Evolutionary conservation across 805 yeast genomes (phyloP).

Genomic region (Barnettozyma botsteinii): DNA sequence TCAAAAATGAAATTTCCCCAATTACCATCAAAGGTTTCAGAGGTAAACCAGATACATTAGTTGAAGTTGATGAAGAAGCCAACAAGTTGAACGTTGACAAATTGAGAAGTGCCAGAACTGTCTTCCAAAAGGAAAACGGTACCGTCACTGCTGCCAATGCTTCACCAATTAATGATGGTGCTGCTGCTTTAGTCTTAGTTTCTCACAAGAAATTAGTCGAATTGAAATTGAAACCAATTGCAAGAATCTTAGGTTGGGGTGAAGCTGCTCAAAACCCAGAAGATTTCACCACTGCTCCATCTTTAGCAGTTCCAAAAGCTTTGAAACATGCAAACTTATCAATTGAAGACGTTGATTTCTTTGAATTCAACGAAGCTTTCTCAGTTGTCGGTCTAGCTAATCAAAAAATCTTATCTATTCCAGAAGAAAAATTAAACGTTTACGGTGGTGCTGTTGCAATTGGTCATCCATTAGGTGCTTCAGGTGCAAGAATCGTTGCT

Average conservation of each 20-base stretch:
- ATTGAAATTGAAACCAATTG: conserved; percentile 82
- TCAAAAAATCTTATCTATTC: conserved; percentile 60
- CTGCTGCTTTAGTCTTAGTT: conserved; percentile 87
- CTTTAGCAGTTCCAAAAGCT: conserved; percentile 94
- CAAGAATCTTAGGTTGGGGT: conserved; percentile 90
- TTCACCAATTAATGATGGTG: conserved; percentile 95
- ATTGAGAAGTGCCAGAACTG: conserved; percentile 83
- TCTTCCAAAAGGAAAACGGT: conserved; percentile 89
- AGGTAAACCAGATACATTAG: conserved; percentile 77
- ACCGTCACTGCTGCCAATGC: conserved; percentile 98
- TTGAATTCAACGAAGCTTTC: conserved; percentile 97
- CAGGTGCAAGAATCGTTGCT: conserved; percentile 92
- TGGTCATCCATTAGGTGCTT: conserved; percentile 93
- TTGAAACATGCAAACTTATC: conserved; percentile 74
- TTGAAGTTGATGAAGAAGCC: conserved; percentile 80
- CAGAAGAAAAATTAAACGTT: conserved; percentile 66
- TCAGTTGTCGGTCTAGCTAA: conserved; percentile 94
- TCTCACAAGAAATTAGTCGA: conserved; percentile 82
- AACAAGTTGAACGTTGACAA: conserved; percentile 70
- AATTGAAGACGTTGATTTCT: conserved; percentile 71
- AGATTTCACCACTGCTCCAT: conserved; percentile 94
- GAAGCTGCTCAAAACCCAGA: conserved; percentile 96
- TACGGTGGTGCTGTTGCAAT: conserved; percentile 96
- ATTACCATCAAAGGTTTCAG: conserved; percentile 84
- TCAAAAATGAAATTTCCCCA: conserved; percentile 77